Evolutionary conservation across 2,329 filamentous ascomycete genomes (phyloP).

Genomic region (Emergomyces orientalis): DNA sequence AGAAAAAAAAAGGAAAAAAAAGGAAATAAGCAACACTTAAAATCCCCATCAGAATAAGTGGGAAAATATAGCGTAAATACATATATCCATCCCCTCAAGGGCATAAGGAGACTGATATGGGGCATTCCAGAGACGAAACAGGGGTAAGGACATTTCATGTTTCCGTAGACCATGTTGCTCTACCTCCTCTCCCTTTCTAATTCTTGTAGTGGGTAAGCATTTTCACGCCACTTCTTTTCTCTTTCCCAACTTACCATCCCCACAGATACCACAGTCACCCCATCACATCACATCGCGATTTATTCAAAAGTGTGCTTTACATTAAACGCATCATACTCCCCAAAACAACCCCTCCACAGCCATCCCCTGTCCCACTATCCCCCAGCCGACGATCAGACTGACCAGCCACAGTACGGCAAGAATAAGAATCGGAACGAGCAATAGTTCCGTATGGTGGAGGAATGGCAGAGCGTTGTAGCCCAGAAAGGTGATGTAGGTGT

Average conservation of each 20-base stretch:
- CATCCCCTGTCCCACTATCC: slow-evolving; percentile 37
- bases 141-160: background rate
- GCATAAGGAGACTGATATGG: background rate
- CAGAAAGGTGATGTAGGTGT: slow-evolving; percentile 59
- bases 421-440: slow-evolving; percentile 53
- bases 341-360: slow-evolving; percentile 37
- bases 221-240: background rate
- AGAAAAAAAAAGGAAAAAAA: background rate
- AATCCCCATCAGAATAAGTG: background rate
- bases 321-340: slow-evolving; percentile 24
- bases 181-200: background rate
- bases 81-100: background rate
- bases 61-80: background rate
- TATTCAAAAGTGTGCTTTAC: background rate
- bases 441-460: slow-evolving; percentile 56
- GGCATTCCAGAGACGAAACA: background rate
- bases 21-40: background rate
- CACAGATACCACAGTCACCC: background rate
- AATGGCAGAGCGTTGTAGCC: slow-evolving; percentile 62
- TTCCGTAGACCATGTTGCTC: background rate
- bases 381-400: slow-evolving; percentile 40
- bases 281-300: background rate
- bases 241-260: background rate
- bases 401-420: slow-evolving; percentile 52
- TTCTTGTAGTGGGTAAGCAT: background rate